phyloP scores from a whole-genome alignment of 2,329 filamentous ascomycete species.

The Hymenoscyphus linearis region DNA sequence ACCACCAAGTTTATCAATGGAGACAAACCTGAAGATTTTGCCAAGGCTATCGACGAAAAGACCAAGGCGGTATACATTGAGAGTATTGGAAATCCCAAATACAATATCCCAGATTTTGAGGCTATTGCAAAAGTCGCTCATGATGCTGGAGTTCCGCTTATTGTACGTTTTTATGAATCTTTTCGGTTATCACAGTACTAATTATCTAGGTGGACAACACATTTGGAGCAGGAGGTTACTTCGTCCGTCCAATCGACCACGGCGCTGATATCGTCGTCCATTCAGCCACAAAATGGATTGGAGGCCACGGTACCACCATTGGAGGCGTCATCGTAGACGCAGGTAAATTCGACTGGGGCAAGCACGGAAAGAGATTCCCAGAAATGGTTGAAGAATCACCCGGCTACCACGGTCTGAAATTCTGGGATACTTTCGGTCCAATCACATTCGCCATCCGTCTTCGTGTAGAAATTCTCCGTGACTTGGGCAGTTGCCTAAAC shows the following conservation, averaged over 20 bases:
- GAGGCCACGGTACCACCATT: constrained; percentile 89
- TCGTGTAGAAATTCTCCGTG: constrained; percentile 84
- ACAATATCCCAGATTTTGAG: constrained; percentile 89
- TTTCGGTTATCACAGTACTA: constrained; percentile 9
- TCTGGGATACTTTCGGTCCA: constrained; percentile 86
- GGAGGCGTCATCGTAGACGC: constrained; percentile 81
- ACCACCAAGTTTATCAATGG: constrained; percentile 81
- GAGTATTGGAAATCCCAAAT: constrained; percentile 83
- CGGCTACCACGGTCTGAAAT: constrained; percentile 89
- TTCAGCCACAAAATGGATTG: constrained; percentile 96
- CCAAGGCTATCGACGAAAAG: constrained; percentile 78
- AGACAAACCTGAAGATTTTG: constrained; percentile 74
- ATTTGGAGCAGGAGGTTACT: constrained; percentile 90
- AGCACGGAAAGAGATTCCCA: constrained; percentile 77
- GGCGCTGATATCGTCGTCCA: constrained; percentile 93
- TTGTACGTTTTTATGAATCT: constrained; percentile 33
- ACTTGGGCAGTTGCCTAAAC: constrained; percentile 77
- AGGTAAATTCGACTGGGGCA: constrained; percentile 92
- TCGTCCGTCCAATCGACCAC: constrained; percentile 78
- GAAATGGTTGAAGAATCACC: constrained; percentile 85
- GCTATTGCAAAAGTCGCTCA: constrained; percentile 78
- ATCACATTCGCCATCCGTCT: constrained; percentile 79
- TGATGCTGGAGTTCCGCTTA: constrained; percentile 52
- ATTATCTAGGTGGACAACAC: constrained; percentile 75
- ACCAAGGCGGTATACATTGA: constrained; percentile 92